Base-by-base conservation (phyloP, 352 stramenopile species). In the Globisporangium okanoganense region DNA sequence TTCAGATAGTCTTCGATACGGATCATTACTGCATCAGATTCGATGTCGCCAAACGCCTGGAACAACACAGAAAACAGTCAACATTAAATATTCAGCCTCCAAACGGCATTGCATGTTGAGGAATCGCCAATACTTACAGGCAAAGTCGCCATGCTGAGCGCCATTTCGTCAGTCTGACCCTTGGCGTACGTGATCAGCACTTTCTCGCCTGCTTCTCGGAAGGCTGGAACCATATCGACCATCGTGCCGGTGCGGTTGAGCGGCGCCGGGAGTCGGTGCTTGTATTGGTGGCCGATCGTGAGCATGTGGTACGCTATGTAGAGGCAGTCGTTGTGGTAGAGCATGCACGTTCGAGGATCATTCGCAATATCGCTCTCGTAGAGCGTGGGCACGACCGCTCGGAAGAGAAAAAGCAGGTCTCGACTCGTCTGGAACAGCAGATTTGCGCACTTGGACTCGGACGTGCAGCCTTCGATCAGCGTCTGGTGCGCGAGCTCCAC, bases 271-370 rank as follows among this genome's bases (percentile, higher is more conserved):
- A 94, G 69, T 2, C 78, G 69, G 50, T 72, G 74, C 50, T 93
- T 93, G 78, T 94, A 92, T 7, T 79, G 59, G 45, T 88, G 71
- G 0, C 80, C 82, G 22, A 92, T 80, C 5, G 82, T 75, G 35
- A 93, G 65, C 83, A 92, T 92, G 67, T 95, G 83, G 18, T 90
- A 74, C 10, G 82, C 76, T 33, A 92, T 81, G 65, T 91, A 94
- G 27, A 92, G 71, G 59, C 82, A 92, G 66, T 94, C 85, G 24
- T 94, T 94, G 74, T 94, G 85, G 62, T 81, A 88, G 9, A 94
- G 82, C 83, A 93, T 92, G 56, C 78, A 84, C 0, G 71, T 71
- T 18, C 73, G 77, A 3, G 78, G 52, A 44, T 94, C 75, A 38
- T 90, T 88, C 20, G 69, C 60, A 55, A 94, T 90, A 14, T 80